Evolutionary conservation across 2,329 filamentous ascomycete genomes (phyloP), one percentile per base, ranked within the genome.

Genomic region (Pseudonectria buxi): DNA sequence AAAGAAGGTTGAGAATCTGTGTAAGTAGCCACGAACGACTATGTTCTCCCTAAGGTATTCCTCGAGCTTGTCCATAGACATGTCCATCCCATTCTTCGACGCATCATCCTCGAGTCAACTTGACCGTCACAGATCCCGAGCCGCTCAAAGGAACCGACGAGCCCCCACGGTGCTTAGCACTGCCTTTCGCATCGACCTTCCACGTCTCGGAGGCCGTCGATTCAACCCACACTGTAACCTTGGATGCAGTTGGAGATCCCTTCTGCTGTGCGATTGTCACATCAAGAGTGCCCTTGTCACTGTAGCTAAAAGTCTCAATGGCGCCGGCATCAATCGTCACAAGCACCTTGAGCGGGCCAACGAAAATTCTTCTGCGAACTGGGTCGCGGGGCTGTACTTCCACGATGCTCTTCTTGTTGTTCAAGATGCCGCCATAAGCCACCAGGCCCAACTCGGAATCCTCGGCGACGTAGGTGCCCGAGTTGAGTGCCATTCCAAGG

Each of bases 401-500:
- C 9, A 65, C 50, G 0, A 34, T 44, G 10, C 37, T 50, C 0
- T 43, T 52, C 0, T 39, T 28, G 7, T 37, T 39, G 2, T 55
- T 48, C 0, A 69, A 33, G 2, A 63, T 57, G 0, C 71, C 72
- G 0, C 73, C 72, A 37, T 72, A 76, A 0, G 61, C 67, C 2
- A 69, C 49, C n/a, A 70, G 47, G 0, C 72, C 72, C 4, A 71
- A 57, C 2, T 57, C 56, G 0, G 50, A 36, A 37, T 74, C 65
- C 0, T 67, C 44, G 1, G 65, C 63, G 5, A 77, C 55, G 36
- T 75, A 77, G 0, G 67, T 67, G 0, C 64, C 66, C 4, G 69
- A 65, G 1, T 67, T 71, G 1, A 76, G 55, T 0, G 64, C 63
- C 29, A 73, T 53, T 0, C 73, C 75, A 0, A 77, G 37, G 39